Evolutionary conservation across 2,329 filamentous ascomycete species (phyloP), one percentile per base, ranked within the genome.

Genomic region (Colletotrichum tropicicola): DNA sequence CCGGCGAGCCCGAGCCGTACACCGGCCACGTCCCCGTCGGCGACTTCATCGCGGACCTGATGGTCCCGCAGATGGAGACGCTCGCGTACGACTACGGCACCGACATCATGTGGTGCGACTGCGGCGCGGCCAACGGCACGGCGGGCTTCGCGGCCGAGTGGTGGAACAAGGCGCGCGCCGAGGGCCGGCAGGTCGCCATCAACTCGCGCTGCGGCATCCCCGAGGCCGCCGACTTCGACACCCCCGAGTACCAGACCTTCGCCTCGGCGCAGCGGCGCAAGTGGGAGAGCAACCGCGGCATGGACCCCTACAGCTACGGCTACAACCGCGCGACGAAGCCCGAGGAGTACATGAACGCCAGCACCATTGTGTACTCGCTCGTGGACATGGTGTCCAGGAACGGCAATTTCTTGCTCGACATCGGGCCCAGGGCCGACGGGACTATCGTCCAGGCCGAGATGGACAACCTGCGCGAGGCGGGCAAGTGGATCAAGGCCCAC

Each of bases 241-340:
- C 86, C 1, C 87, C 87, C 0, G 87, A 89, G 71, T 89, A 67
- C 70, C 75, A 78, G 27, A 79, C 78, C 7, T 87, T 83, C 70
- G 74, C 77, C 3, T 78, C 81, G n/a, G 61, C 57, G 15, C 61
- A 65, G 23, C 49, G 57, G 3, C 53, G 84, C 27, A 89, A 89
- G 72, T 89, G 86, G 86, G 87, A 89, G 73, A 83, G 76, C 41
- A 89, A 83, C 73, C 79, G 80, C 43, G 87, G 87, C 37, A 86
- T 89, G 83, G 87, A 89, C 68, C 86, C 87, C 0, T 88, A 80
- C 69, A 82, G 78, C 66, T 89, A 89, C 68, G 87, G 86, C 3
- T 89, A 85, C 74, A 89, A 89, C 70, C 77, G 82, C 6, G 85
- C 85, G 1, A 89, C 86, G 0, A 77, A 82, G 0, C 69, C 74